These are phyloP conservation scores for Podila minutissima DNA, from an alignment of 192 early-diverging fungal species.

Conservation along the genomic window DNA sequence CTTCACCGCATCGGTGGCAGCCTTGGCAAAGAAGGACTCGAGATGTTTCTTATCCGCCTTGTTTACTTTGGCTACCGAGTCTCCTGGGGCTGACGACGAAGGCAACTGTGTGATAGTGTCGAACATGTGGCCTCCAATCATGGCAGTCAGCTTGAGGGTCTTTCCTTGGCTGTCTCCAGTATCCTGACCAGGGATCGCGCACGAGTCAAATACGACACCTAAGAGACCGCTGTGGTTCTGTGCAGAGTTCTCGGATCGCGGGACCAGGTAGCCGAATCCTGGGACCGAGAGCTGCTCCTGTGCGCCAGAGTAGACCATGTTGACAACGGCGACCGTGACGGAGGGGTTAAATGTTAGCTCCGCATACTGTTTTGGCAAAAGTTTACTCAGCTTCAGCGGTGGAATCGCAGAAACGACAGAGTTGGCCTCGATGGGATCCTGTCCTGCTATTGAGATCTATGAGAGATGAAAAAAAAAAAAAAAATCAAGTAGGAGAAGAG, in stretches of 20 bases:
- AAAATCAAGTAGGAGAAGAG: not conserved
- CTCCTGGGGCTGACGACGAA: slow-evolving; percentile 57
- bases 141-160: slow-evolving; percentile 78
- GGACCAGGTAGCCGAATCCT: slow-evolving; percentile 94
- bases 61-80: slow-evolving; percentile 4
- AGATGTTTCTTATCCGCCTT: not conserved
- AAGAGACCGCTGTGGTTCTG: slow-evolving; percentile 61
- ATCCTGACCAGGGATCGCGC: slow-evolving; percentile 77
- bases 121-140: slow-evolving; percentile 91
- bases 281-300: slow-evolving; percentile 64
- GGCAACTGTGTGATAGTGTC: slow-evolving; percentile 19
- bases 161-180: slow-evolving; percentile 30
- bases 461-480: not conserved
- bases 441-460: slow-evolving; percentile 42
- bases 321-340: slow-evolving; percentile 87
- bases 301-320: slow-evolving; percentile 70
- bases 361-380: slow-evolving; percentile 43
- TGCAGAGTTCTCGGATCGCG: slow-evolving; percentile 66
- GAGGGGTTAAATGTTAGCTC: slow-evolving; percentile 70
- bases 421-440: slow-evolving; percentile 51
- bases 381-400: slow-evolving; percentile 33
- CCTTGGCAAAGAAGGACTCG: slow-evolving; percentile 27
- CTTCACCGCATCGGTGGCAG: slow-evolving; percentile 68
- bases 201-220: slow-evolving; percentile 91
- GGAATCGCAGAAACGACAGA: slow-evolving; percentile 81